Base-by-base conservation (phyloP, 2,329 filamentous ascomycete genomes). In the Nigrospora oryzae region DNA sequence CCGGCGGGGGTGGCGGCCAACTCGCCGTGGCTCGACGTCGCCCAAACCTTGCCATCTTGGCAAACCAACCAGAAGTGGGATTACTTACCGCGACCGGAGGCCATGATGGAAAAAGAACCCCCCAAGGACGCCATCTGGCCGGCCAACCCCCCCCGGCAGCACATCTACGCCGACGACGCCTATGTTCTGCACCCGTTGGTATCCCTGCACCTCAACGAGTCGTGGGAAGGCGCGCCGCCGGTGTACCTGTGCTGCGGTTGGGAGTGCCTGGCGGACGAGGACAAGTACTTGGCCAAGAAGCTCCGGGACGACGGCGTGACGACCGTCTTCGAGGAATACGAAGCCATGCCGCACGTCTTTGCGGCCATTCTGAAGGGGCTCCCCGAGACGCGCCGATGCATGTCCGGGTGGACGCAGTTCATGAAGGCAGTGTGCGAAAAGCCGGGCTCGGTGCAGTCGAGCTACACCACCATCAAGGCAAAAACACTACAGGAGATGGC, bases 291-390 rank as follows among this genome's bases (percentile, higher is more conserved):
- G 2, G 84, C 81, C 0, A 63, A 66, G 36, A 70, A 73, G 35
- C 68, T 86, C 11, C 68, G 68, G 14, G 51, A 55, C 8, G 76
- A 84, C 38, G 79, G 77, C 5, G 82, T 83, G 0, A 57, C 56
- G 0, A 76, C 90, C 0, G 70, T 78, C 4, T 84, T 81, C 55
- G 79, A 86, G 58, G 78, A 88, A 63, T 93, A 81, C 58, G 82
- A 89, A 60, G 83, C 79, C 3, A 91, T 91, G 86, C 85, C 87
- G 44, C 86, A 90, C 63, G 80, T 78, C 53, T 91, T 88, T 57
- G 77, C 74, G 1, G 55, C 80, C 50, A 50, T 86, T 1, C 63
- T 87, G 45, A 62, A 69, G 2, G 62, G 64, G 5, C 58, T 71
- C 2, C 57, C 67, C 1, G 69, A 64, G 30, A 64, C 73, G 3